A percentile compares a stretch with the other conserved stretches of the same genome.
Conservation (phyloP, 169 alveolate species). For the Cryptosporidium tyzzeri region DNA sequence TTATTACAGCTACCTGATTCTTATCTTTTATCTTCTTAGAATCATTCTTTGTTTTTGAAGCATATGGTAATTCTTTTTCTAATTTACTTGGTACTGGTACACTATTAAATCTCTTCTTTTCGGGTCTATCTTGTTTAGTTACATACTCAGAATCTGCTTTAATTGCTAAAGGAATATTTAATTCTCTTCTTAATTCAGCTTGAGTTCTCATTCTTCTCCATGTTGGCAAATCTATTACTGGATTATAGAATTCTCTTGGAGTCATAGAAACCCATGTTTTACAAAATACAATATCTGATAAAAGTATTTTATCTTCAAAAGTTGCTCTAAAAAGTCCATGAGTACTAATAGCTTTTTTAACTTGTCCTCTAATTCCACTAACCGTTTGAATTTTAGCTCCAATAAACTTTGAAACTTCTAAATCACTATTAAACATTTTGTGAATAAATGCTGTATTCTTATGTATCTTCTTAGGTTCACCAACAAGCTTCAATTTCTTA, state of each 20-base stretch:
- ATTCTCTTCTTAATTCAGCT: constrained; percentile 80
- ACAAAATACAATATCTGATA: constrained; percentile 96
- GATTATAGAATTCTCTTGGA: constrained; percentile 81
- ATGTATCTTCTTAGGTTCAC: constrained; percentile 97
- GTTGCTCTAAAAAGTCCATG: constrained; percentile 97
- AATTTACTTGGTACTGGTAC: constrained; percentile 77
- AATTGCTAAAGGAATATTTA: constrained; percentile 76
- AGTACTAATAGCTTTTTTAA: constrained; percentile 94
- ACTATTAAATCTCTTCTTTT: constrained; percentile 76
- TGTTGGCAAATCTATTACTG: constrained; percentile 80
- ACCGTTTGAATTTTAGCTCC: constrained; percentile 98
- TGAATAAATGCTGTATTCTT: constrained; percentile 98
- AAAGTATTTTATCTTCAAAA: constrained; percentile 96
- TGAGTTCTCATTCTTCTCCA: constrained; percentile 82
- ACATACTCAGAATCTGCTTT: constrained; percentile 75
- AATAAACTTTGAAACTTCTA: constrained; percentile 97
- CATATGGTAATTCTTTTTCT: constrained; percentile 77
- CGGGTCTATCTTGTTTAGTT: constrained; percentile 62
- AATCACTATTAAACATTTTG: constrained; percentile 97
- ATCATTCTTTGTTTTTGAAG: constrained; percentile 74
- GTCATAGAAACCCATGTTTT: constrained; percentile 90
- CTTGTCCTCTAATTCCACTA: constrained; percentile 98
- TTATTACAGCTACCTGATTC: constrained; percentile 63
- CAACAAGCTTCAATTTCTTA: constrained; percentile 95
- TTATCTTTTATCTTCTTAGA: constrained; percentile 36